A percentile compares a stretch with the other conserved stretches of the same genome.
Evolutionary conservation across 2,329 filamentous ascomycete species (phyloP).

Genomic region (Colletotrichum gloeosporioides): DNA sequence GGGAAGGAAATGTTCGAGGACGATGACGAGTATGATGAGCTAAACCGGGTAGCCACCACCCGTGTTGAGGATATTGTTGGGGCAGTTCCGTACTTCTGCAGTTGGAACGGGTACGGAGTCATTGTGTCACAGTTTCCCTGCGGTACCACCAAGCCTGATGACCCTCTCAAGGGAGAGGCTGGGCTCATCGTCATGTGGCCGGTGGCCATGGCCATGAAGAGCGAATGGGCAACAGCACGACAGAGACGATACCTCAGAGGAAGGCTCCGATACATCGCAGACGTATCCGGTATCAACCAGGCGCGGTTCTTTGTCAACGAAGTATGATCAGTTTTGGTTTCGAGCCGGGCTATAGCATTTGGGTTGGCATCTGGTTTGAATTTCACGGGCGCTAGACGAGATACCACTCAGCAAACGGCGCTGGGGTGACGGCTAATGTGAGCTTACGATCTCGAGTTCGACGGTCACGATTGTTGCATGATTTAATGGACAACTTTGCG

Average conservation of each 20-base stretch:
- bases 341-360: background rate
- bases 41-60: background rate
- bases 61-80: constrained; percentile 23
- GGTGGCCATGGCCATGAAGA: constrained; percentile 21
- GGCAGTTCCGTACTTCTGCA: constrained; percentile 23
- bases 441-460: background rate
- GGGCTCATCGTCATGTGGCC: constrained; percentile 26
- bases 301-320: constrained; percentile 24
- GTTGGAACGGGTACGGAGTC: constrained; percentile 24
- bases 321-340: background rate
- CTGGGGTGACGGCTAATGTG: constrained; percentile 3
- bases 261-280: constrained; percentile 24
- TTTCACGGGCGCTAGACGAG: background rate
- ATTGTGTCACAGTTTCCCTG: constrained; percentile 21
- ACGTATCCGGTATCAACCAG: constrained; percentile 25
- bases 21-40: constrained; percentile 18
- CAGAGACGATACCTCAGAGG: constrained; percentile 23
- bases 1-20: background rate
- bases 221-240: constrained; percentile 22
- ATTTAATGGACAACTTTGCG: background rate
- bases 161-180: constrained; percentile 23
- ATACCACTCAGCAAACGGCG: background rate
- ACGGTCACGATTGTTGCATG: background rate
- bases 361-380: background rate
- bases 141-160: constrained; percentile 10